Evolutionary conservation across 2,329 filamentous ascomycete genomes (phyloP).

Genomic region (Monilinia laxa): DNA sequence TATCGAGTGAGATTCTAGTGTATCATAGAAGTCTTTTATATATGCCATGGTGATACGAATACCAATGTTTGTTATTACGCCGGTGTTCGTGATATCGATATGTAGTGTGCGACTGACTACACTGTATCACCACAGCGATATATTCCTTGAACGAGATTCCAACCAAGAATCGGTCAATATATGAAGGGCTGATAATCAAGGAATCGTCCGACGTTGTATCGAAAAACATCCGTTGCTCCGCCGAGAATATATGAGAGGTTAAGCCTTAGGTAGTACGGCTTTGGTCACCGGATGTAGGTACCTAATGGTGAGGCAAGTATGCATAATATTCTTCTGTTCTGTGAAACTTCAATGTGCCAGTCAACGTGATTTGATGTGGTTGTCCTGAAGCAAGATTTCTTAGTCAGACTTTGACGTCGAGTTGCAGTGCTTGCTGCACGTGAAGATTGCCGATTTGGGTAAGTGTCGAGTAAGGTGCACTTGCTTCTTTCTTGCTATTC

Average conservation of each 20-base stretch:
- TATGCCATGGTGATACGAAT: neutral
- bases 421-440: neutral
- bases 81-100: neutral
- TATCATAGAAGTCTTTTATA: neutral
- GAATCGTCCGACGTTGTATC: neutral
- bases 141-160: neutral
- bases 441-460: neutral
- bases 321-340: constrained; percentile 1
- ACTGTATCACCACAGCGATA: neutral
- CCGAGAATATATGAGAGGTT: neutral
- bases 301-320: neutral
- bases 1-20: neutral
- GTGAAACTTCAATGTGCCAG: constrained; percentile 1
- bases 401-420: neutral
- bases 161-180: neutral
- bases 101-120: neutral
- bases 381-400: neutral
- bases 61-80: neutral
- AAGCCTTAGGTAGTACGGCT: neutral
- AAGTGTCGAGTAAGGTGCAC: neutral
- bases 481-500: neutral
- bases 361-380: neutral
- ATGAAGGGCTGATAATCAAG: neutral
- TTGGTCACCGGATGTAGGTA: neutral
- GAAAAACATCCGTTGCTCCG: neutral